Conservation (phyloP, 306 rosid species). For the Alnus rubra region DNA sequence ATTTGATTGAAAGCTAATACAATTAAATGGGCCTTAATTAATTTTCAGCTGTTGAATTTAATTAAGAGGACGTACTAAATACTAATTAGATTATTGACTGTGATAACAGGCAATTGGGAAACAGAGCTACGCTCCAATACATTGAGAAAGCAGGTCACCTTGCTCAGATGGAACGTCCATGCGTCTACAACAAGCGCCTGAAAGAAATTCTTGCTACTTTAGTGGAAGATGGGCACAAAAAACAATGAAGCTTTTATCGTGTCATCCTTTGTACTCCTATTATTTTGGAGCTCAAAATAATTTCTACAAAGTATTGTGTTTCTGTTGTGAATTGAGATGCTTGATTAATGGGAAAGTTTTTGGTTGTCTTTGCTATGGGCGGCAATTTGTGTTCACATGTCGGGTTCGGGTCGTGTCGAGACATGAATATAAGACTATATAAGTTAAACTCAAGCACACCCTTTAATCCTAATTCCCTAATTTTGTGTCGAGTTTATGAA, state of each 20-base stretch:
- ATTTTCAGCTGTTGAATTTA: background rate
- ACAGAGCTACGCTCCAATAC: background rate
- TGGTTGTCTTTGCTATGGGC: too few relatives aligned
- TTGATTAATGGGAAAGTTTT: too few relatives aligned
- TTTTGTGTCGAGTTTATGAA: too few relatives aligned
- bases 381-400: too few relatives aligned
- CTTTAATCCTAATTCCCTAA: too few relatives aligned
- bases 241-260: background rate
- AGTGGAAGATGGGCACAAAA: background rate
- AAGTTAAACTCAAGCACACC: too few relatives aligned
- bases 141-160: conserved; percentile 40
- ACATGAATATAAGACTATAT: too few relatives aligned
- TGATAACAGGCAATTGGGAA: conserved; percentile 28
- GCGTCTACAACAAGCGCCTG: conserved; percentile 18
- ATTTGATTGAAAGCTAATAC: background rate
- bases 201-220: conserved; percentile 11
- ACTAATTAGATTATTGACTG: background rate
- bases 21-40: background rate
- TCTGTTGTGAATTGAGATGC: too few relatives aligned
- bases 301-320: too few relatives aligned
- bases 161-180: conserved; percentile 21
- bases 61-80: too few relatives aligned
- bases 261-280: background rate
- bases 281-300: too few relatives aligned
- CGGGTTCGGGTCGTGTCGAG: too few relatives aligned